Evolutionary conservation across 306 rosid genomes (phyloP).

Genomic region (Crotalaria pallida): DNA sequence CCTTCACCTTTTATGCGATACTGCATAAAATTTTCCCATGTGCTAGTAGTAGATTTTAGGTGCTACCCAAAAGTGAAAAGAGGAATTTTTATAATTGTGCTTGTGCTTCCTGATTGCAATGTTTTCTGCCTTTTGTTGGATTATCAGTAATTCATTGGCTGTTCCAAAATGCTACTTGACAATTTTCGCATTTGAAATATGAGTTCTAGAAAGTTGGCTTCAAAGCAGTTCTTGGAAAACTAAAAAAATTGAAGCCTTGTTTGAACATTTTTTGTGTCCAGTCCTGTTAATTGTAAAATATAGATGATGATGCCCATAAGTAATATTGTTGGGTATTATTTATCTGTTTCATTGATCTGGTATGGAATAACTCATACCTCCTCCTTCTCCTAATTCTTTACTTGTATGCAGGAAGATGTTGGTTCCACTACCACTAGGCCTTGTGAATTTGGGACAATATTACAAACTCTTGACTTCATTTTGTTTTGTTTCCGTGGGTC

Average conservation of each 20-base stretch:
- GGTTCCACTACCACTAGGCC: slow-evolving; percentile 87
- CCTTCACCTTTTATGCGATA: neutral
- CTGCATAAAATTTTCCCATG: neutral
- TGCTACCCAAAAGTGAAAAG: neutral
- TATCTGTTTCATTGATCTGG: slow-evolving; percentile 2
- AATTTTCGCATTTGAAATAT: neutral
- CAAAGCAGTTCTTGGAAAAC: neutral
- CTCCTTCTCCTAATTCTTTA: slow-evolving; percentile 17
- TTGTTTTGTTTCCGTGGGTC: slow-evolving; percentile 84
- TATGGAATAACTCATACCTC: slow-evolving; percentile 10
- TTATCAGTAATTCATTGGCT: neutral
- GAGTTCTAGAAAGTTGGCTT: neutral
- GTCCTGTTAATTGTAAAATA: neutral
- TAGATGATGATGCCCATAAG: slow-evolving; percentile 1
- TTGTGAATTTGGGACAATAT: slow-evolving; percentile 65
- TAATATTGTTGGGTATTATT: neutral
- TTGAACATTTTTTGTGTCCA: neutral
- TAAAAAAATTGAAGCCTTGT: neutral
- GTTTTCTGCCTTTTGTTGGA: neutral
- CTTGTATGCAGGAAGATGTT: slow-evolving; percentile 71
- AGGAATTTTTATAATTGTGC: neutral
- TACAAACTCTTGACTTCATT: slow-evolving; percentile 71
- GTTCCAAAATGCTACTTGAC: neutral
- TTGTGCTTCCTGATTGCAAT: neutral
- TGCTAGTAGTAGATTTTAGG: neutral